phyloP scores from a whole-genome alignment of 257 asterid genomes.

The Nyctanthes arbortristis region DNA sequence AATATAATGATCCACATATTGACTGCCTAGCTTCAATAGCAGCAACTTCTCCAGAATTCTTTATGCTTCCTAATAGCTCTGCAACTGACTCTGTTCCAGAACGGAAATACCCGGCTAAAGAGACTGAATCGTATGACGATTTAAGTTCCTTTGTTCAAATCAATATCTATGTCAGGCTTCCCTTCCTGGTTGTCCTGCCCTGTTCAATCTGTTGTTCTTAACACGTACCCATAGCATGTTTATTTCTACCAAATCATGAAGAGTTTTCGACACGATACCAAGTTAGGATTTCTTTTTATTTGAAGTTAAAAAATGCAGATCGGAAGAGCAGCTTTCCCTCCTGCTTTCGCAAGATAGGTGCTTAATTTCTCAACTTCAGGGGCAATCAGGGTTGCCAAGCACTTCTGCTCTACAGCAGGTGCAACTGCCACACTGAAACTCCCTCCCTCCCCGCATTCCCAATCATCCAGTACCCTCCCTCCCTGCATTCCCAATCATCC shows the following conservation, averaged over 20 bases:
- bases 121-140: too few species aligned
- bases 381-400: neutral
- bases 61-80: constrained; percentile 2
- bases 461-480: too few species aligned
- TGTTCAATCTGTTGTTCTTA: constrained; percentile 1
- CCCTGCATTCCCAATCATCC: too few species aligned
- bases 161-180: constrained; percentile 1
- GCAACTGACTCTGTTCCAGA: too few species aligned
- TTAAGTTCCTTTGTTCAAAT: constrained; percentile 1
- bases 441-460: too few species aligned
- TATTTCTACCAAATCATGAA: too few species aligned
- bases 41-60: neutral
- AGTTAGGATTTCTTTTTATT: neutral
- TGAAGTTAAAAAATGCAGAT: constrained; percentile 8
- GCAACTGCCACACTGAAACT: too few species aligned
- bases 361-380: neutral
- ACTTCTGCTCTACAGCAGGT: too few species aligned
- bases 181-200: neutral
- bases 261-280: neutral
- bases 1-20: neutral
- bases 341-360: neutral
- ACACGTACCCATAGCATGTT: too few species aligned
- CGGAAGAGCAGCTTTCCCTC: too few species aligned
- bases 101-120: too few species aligned
- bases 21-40: neutral